Evolutionary conservation across 768 basidiomycete genomes (phyloP).

Genomic region (Amanita pallidorosea): DNA sequence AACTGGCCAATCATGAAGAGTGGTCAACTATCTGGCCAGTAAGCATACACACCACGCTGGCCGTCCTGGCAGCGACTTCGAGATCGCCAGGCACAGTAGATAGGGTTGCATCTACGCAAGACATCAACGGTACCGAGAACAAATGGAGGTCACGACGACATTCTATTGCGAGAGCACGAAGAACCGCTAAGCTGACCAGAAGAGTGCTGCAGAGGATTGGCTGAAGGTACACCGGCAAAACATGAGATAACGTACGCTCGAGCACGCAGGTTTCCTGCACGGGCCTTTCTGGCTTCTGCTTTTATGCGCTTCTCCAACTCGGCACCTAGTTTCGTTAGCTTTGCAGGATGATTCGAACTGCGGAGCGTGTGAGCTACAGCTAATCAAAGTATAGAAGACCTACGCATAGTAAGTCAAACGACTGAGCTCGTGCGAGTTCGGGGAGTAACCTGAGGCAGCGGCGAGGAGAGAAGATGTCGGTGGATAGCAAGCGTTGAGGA

Average conservation of each 20-base stretch:
- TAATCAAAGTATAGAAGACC: conserved; percentile 7
- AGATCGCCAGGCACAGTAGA: conserved; percentile 49
- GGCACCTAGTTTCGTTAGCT: conserved; percentile 63
- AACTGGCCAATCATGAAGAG: conserved; percentile 37
- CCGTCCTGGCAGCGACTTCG: conserved; percentile 68
- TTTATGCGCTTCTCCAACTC: conserved; percentile 71
- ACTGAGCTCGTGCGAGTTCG: conserved; percentile 79
- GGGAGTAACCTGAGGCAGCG: conserved; percentile 66
- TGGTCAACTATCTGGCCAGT: background rate
- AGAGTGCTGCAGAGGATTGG: conserved; percentile 40
- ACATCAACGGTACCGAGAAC: conserved; percentile 58
- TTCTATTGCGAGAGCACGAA: conserved; percentile 75
- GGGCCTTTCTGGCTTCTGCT: conserved; percentile 55
- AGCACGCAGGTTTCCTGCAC: conserved; percentile 63
- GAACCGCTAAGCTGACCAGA: conserved; percentile 73
- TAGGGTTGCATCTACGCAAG: conserved; percentile 51
- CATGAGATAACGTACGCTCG: conserved; percentile 55
- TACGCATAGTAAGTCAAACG: conserved; percentile 77
- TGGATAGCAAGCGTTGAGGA: conserved; percentile 83
- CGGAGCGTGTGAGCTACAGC: background rate
- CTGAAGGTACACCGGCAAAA: conserved; percentile 5
- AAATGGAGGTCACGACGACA: conserved; percentile 77
- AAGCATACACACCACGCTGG: conserved; percentile 53
- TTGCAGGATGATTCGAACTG: conserved; percentile 68
- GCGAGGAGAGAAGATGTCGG: conserved; percentile 62